These are phyloP conservation scores for Dendrobium nobile DNA, from an alignment of 106 monocot species.

Conservation along the genomic window DNA sequence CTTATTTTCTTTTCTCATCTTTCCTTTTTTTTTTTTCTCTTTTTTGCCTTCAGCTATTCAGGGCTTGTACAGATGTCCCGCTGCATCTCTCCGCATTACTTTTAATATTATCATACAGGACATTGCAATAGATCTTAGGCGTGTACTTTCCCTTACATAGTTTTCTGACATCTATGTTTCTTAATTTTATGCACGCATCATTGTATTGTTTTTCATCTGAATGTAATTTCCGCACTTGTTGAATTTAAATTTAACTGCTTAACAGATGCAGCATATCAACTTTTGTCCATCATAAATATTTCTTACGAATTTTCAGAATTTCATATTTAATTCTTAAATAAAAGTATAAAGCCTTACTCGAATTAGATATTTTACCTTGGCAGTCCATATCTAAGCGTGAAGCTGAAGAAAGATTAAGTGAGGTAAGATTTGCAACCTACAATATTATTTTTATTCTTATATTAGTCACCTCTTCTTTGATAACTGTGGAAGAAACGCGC, in stretches of 20 bases:
- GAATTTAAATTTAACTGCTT: not conserved
- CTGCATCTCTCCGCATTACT: not conserved
- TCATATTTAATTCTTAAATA: constrained; percentile 3
- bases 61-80: not conserved
- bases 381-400: constrained; percentile 91
- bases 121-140: not conserved
- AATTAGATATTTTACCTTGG: constrained; percentile 68
- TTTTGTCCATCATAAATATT: not conserved
- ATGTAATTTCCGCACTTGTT: not conserved
- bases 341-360: constrained; percentile 48
- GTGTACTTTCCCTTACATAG: not conserved
- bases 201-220: not conserved
- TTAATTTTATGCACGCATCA: not conserved
- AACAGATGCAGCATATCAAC: not conserved
- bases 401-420: constrained; percentile 82
- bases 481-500: not conserved
- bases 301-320: not conserved
- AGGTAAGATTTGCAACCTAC: constrained; percentile 34
- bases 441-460: not conserved
- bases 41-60: not conserved
- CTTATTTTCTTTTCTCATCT: not conserved
- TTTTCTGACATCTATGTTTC: not conserved
- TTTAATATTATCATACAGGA: not conserved
- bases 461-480: not conserved
- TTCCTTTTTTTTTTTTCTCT: not conserved